Evolutionary conservation across 306 rosid genomes (phyloP).

Genomic region (Trifolium repens): DNA sequence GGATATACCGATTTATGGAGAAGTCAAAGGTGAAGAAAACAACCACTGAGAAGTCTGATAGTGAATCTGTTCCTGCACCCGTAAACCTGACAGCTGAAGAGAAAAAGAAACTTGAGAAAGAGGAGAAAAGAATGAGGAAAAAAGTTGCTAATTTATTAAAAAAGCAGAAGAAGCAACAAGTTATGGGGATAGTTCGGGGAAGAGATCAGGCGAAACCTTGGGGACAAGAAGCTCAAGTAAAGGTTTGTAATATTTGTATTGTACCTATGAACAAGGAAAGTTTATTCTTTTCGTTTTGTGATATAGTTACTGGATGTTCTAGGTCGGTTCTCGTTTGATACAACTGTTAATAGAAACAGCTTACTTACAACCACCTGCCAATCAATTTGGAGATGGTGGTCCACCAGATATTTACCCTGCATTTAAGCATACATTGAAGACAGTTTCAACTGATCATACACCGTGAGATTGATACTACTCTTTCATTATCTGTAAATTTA

Average conservation of each 20-base stretch:
- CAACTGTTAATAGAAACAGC: slow-evolving; percentile 84
- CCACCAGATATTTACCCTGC: slow-evolving; percentile 93
- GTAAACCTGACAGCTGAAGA: slow-evolving; percentile 40
- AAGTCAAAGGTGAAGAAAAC: slow-evolving; percentile 53
- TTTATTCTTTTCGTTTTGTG: slow-evolving; percentile 30
- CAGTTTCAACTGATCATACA: slow-evolving; percentile 49
- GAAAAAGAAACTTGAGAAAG: slow-evolving; percentile 44
- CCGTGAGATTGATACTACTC: slow-evolving; percentile 59
- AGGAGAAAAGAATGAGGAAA: slow-evolving; percentile 51
- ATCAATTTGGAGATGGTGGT: slow-evolving; percentile 66
- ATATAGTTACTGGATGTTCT: slow-evolving; percentile 44
- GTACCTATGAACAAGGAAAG: slow-evolving; percentile 21
- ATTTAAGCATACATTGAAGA: slow-evolving; percentile 70
- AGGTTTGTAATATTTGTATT: slow-evolving; percentile 65
- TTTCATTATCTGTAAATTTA: slow-evolving; percentile 28
- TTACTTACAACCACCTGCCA: slow-evolving; percentile 81
- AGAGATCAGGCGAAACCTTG: slow-evolving; percentile 75
- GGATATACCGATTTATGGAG: slow-evolving; percentile 67
- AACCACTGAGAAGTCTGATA: slow-evolving; percentile 41
- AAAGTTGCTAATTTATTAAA: slow-evolving; percentile 64
- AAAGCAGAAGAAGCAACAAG: slow-evolving; percentile 68
- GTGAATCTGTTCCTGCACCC: slow-evolving; percentile 46
- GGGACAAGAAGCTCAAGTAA: slow-evolving; percentile 90
- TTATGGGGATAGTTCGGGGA: slow-evolving; percentile 56
- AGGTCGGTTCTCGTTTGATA: slow-evolving; percentile 83